phyloP scores from a whole-genome alignment of 495 filamentous ascomycete genomes.

The Sordaria brevicollis region DNA sequence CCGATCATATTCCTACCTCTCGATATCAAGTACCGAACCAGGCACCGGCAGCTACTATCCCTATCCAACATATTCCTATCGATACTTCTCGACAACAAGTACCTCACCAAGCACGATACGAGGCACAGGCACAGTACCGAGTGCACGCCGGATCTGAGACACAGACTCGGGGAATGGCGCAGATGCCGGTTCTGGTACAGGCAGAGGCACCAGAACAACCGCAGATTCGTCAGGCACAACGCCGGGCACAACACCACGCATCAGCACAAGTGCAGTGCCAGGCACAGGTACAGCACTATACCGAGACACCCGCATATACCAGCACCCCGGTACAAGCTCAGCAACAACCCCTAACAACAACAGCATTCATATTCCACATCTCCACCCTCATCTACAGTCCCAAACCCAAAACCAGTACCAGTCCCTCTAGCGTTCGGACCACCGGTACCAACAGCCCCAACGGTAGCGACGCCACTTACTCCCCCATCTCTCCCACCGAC shows the following conservation, averaged over 20 bases:
- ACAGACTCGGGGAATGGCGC: too few species aligned
- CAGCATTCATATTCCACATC: neutral
- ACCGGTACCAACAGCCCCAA: neutral
- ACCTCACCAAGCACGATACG: neutral
- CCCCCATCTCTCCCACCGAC: neutral
- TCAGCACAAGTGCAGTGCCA: too few species aligned
- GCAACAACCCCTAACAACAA: neutral
- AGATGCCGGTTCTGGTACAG: too few species aligned
- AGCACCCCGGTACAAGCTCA: neutral
- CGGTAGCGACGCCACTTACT: neutral
- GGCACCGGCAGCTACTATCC: too few species aligned
- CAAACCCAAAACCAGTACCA: neutral
- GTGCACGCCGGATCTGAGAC: too few species aligned
- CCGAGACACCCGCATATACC: too few species aligned
- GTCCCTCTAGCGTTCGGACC: neutral
- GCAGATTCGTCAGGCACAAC: too few species aligned
- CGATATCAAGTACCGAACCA: too few species aligned
- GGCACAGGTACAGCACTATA: too few species aligned
- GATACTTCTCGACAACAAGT: neutral
- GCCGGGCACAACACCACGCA: too few species aligned
- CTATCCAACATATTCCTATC: neutral
- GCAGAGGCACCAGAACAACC: too few species aligned
- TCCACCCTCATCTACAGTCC: neutral
- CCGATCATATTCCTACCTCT: too few species aligned
- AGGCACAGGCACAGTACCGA: neutral